Base-by-base conservation (phyloP, 108 stramenopile genomes). In the Bacterosira constricta region DNA sequence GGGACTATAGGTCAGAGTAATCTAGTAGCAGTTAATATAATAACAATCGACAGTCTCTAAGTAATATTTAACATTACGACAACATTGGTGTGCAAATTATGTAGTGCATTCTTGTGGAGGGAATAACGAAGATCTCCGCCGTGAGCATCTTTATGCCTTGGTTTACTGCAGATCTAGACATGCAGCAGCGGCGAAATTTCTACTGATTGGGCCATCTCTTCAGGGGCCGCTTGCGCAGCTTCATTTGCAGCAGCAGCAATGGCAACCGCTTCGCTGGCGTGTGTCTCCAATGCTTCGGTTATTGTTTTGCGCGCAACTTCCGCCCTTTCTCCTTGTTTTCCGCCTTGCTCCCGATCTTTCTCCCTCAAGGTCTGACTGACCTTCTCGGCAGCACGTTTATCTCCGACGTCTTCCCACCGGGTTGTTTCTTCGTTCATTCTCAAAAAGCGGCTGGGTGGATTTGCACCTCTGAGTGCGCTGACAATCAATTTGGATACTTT, bases 391-490 rank as follows among this genome's bases (percentile, higher is more conserved):
- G 83, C 86, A 44, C 79, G 83, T 45, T 71, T 75, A 65, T 95
- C 86, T 18, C 94, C 88, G 15, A 92, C 88, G 49, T 95, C 94
- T 44, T 85, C 85, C 88, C 88, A 95, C 56, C 81, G 75, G 17
- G 66, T 69, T 29, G 86, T 86, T 12, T 66, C 63, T 9, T 71
- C 63, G 29, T 85, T 59, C 55, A 88, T 82, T 44, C 83, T 81
- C 31, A 95, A 78, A 46, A 95, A 95, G 12, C 90, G 69, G n/a
- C 85, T 73, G 2, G 79, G 83, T 23, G 68, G 77, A 25, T 34
- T 38, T n/a, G 70, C 49, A 45, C 26, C 50, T 25, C 83, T 35
- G 6, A 86, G 73, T 13, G 83, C 83, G n/a, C 39, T 51, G 10
- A 86, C 85, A 70, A 95, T 92, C 32, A 80, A 69, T n/a, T 88